Base-by-base conservation (phyloP, 1,284 basidiomycete genomes). In the Melampsora americana region DNA sequence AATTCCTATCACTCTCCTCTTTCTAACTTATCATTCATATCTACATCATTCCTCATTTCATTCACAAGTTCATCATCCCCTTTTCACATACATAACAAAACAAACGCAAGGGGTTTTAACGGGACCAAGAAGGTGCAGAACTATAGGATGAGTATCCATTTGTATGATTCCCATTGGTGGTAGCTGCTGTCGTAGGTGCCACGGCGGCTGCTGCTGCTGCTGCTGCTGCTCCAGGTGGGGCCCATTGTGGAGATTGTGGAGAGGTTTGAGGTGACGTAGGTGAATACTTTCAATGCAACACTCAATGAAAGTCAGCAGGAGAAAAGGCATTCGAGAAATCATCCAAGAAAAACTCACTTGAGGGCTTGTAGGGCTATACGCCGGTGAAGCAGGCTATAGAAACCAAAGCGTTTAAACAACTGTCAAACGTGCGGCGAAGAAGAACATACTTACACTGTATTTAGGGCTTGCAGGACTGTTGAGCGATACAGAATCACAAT, bases 281-380 rank as follows among this genome's bases (percentile, higher is more conserved):
- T 3, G 90, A 92, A 86, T 92, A 94, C 18, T 90, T 90, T 2
- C 92, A 92, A 48, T 90, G 92, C 6, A 92, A 88, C 0, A 92
- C 91, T 35, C 90, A 92, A 86, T 90, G 88, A 77, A 91, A 89
- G 23, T 87, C 88, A 77, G 90, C 88, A 87, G 6, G 1, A 12
- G 11, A 42, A 9, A 12, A 42, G 39, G 39, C 12, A 12, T 9
- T 42, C 12, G 35, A 9, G 6, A 42, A 42, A n/a, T n/a, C n/a
- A n/a, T n/a, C n/a, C n/a, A n/a, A n/a, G n/a, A n/a, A 82, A 60
- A 56, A n/a, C 77, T 53, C 42, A 69, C 78, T 66, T 68, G 48
- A 62, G 23, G 80, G 66, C 66, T 71, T 67, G 77, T 53, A 6
- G 74, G 77, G 66, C 76, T 73, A 78, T 81, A 83, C 23, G 77